These are phyloP conservation scores for Arachnomyces sp. DNA, from an alignment of 2,329 filamentous ascomycete species.

Conservation along the genomic window DNA sequence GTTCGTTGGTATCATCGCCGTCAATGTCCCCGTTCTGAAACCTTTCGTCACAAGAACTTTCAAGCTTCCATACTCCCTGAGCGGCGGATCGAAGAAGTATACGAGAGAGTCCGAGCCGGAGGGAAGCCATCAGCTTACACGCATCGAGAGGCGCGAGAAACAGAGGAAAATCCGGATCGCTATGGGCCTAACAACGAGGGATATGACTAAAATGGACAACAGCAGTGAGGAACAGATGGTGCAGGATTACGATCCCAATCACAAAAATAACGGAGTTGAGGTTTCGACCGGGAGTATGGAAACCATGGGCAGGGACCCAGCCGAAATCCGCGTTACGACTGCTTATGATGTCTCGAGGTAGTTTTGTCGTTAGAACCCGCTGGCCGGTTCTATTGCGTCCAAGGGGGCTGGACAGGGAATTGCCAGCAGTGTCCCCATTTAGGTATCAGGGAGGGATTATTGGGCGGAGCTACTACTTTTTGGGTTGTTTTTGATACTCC, in stretches of 20 bases:
- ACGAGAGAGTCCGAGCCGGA: background rate
- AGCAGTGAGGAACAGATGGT: constrained; percentile 6
- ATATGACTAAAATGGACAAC: background rate
- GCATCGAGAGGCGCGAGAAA: constrained; percentile 1
- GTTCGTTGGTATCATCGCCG: constrained; percentile 38
- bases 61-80: constrained; percentile 8
- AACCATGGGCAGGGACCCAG: constrained; percentile 6
- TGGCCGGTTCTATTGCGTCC: constrained; percentile 4
- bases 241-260: constrained; percentile 2
- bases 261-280: constrained; percentile 2
- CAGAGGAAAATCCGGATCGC: constrained; percentile 4
- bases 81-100: constrained; percentile 1
- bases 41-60: constrained; percentile 28
- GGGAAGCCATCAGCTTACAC: constrained; percentile 4
- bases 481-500: too few species aligned
- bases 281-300: constrained; percentile 3
- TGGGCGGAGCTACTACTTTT: too few species aligned
- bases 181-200: constrained; percentile 5
- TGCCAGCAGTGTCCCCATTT: too few species aligned
- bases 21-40: constrained; percentile 36
- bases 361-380: background rate
- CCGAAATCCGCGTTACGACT: constrained; percentile 15
- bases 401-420: too few species aligned
- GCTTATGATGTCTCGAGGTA: constrained; percentile 13
- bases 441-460: too few species aligned